Evolutionary conservation across 164 flowering plant genomes (phyloP).

Genomic region (Akebia trifoliata): DNA sequence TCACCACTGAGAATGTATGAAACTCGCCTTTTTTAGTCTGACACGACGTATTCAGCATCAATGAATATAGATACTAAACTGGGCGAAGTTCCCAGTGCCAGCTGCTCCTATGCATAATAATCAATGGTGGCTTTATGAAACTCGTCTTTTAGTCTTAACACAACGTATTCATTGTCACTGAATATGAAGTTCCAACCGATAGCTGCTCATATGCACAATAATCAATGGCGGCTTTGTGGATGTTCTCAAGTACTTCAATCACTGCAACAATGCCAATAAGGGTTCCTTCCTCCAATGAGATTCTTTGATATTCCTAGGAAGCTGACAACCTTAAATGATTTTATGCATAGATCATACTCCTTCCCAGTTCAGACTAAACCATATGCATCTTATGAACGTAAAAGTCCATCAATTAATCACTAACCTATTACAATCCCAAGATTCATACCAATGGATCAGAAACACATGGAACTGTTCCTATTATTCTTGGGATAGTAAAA

Average conservation of each 20-base stretch:
- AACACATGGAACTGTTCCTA: not conserved
- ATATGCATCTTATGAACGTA: slow-evolving; percentile 5
- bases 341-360: not conserved
- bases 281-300: not conserved
- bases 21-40: slow-evolving; percentile 16
- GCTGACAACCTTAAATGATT: slow-evolving; percentile 6
- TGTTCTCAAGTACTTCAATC: slow-evolving; percentile 9
- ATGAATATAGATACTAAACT: slow-evolving; percentile 4
- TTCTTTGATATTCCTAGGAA: slow-evolving; percentile 5
- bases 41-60: slow-evolving; percentile 13
- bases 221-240: not conserved
- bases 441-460: not conserved
- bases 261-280: slow-evolving; percentile 3
- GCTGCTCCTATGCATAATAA: slow-evolving; percentile 15
- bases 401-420: not conserved
- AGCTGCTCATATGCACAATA: slow-evolving; percentile 15
- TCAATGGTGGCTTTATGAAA: no score
- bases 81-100: slow-evolving; percentile 14
- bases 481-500: not conserved
- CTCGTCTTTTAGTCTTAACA: slow-evolving; percentile 15
- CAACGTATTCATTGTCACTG: slow-evolving; percentile 11
- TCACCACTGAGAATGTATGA: slow-evolving; percentile 13
- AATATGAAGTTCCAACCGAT: slow-evolving; percentile 9
- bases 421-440: not conserved
- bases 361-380: not conserved